Base-by-base conservation (phyloP, 1,284 basidiomycete species). In the Peniophora sp. region DNA sequence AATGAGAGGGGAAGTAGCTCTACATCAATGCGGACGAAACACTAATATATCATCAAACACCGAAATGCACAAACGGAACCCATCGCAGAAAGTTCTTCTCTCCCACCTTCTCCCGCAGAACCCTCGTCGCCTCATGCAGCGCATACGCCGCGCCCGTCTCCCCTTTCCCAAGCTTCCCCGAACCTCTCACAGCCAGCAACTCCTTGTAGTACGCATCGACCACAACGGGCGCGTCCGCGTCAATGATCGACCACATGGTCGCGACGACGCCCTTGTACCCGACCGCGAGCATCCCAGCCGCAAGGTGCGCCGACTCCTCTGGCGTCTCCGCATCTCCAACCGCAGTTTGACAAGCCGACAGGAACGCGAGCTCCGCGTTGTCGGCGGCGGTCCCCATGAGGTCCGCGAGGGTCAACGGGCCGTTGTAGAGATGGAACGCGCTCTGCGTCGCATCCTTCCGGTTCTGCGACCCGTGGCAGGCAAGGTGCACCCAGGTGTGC, bases 271-370 rank as follows among this genome's bases (percentile, higher is more conserved):
- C 52, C 12, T 53, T 52, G 45, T 50, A 59, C 22, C 62, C 62
- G 22, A 56, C 53, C 18, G 58, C 52, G 24, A 56, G 56, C 60
- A 63, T 51, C 24, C 56, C 57, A 23, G 60, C 61, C 1, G 62
- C 61, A 15, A 63, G 57, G 47, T 62, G 60, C n/a, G 59, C 52
- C 23, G 54, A 49, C 50, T 62, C 57, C 11, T 58, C 60, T 3
- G 58, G 50, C 2, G 56, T 52, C 9, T 49, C 47, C 22, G 51
- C 49, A 24, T 60, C 56, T 14, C 55, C 57, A 14, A 54, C 53
- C n/a, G 58, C 58, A 18, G 61, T 61, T 44, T 62, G 53, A 46
- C 60, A 64, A 12, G 62, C 60, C n/a, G 57, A 59, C 32, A 63
- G 57, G 47, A 61, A 60, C 17, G 58, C 60, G 24, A 27, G 59